Evolutionary conservation across 2,329 filamentous ascomycete species (phyloP).

Genomic region (Pseudogymnoascus sp.): DNA sequence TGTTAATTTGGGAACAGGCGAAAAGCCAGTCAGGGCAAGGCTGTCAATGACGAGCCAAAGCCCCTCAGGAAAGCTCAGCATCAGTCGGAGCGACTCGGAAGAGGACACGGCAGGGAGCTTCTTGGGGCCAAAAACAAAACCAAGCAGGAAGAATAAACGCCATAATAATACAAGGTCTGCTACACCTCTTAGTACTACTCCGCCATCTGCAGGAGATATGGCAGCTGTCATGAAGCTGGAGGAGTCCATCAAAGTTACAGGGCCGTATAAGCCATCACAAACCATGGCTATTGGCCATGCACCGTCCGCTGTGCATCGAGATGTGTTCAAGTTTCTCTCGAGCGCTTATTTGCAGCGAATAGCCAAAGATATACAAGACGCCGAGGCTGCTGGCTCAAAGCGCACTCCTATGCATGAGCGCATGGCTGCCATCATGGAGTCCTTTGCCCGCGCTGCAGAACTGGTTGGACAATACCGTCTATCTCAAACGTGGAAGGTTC

Average conservation of each 20-base stretch:
- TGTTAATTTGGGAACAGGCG: slow-evolving; percentile 14
- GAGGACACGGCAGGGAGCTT: slow-evolving; percentile 58
- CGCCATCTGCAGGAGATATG: slow-evolving; percentile 35
- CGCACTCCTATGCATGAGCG: slow-evolving; percentile 40
- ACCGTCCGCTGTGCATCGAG: slow-evolving; percentile 44
- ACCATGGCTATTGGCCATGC: slow-evolving; percentile 55
- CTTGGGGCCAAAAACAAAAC: slow-evolving; percentile 38
- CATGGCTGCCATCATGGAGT: slow-evolving; percentile 45
- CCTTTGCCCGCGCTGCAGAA: slow-evolving; percentile 52
- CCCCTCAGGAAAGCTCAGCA: slow-evolving; percentile 43
- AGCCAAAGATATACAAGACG: slow-evolving; percentile 13
- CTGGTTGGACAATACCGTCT: slow-evolving; percentile 50
- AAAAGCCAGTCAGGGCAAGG: background rate
- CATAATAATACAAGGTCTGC: slow-evolving; percentile 38
- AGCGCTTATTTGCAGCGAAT: slow-evolving; percentile 50
- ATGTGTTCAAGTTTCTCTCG: slow-evolving; percentile 50
- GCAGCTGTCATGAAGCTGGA: slow-evolving; percentile 46
- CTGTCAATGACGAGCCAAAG: slow-evolving; percentile 29
- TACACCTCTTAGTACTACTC: slow-evolving; percentile 46
- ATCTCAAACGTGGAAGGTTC: slow-evolving; percentile 57
- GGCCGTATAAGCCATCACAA: slow-evolving; percentile 52
- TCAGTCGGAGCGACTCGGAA: slow-evolving; percentile 57
- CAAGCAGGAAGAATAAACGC: slow-evolving; percentile 35
- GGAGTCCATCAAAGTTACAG: slow-evolving; percentile 51
- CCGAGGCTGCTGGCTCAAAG: slow-evolving; percentile 19